These are phyloP conservation scores for Hypoxylon cercidicola DNA, from an alignment of 495 filamentous ascomycete genomes.

Conservation along the genomic window DNA sequence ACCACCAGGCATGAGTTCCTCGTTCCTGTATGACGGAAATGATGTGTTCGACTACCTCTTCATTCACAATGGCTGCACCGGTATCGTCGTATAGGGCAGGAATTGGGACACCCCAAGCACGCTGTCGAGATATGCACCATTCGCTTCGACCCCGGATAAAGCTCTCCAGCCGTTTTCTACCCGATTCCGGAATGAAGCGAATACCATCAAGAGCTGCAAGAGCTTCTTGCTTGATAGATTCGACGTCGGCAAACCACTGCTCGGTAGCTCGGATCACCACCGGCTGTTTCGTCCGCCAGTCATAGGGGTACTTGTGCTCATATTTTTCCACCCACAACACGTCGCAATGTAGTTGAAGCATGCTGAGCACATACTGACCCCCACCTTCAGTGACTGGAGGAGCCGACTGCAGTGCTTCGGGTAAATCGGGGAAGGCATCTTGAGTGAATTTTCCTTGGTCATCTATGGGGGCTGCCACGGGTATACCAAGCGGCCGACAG, in stretches of 20 bases:
- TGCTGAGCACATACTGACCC: conserved; percentile 72
- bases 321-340: conserved; percentile 76
- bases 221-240: conserved; percentile 76
- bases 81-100: conserved; percentile 83
- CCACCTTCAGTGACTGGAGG: conserved; percentile 65
- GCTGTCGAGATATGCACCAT: conserved; percentile 99
- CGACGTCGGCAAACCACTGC: conserved; percentile 98
- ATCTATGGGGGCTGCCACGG: conserved; percentile 82
- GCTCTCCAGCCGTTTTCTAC: conserved; percentile 76
- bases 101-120: conserved; percentile 96
- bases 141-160: conserved; percentile 89
- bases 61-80: conserved; percentile 77
- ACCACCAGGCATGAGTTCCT: conserved; percentile 94
- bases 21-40: conserved; percentile 78
- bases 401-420: conserved; percentile 61
- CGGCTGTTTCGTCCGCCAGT: conserved; percentile 94
- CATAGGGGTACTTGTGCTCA: conserved; percentile 93
- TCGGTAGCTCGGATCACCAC: conserved; percentile 91
- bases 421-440: conserved; percentile 75
- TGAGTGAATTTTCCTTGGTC: conserved; percentile 80
- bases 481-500: conserved; percentile 72
- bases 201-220: conserved; percentile 74
- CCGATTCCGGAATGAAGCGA: conserved; percentile 78
- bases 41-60: conserved; percentile 84
- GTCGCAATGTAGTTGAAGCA: conserved; percentile 59